Conservation (phyloP, 192 early-diverging fungal species). For the Paraglomus occultum region DNA sequence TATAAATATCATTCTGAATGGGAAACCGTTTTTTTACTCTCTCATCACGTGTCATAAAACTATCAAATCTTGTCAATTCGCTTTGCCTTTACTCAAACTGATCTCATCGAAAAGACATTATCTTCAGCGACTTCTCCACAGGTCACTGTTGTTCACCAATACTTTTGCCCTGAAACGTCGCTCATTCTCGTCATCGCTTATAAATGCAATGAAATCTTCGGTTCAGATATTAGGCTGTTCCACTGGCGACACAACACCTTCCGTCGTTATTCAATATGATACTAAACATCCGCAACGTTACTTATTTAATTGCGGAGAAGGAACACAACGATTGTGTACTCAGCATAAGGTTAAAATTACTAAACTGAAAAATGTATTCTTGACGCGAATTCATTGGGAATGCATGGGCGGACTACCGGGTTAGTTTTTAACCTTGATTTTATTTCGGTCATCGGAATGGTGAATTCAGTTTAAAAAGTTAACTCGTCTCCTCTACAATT, state of each 20-base stretch:
- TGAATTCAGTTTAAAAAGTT: neutral
- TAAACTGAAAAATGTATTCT: conserved; percentile 76
- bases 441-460: neutral
- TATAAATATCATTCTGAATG: too few relatives aligned
- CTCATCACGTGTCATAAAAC: too few relatives aligned
- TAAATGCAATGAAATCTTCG: conserved; percentile 47
- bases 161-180: neutral
- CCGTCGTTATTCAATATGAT: conserved; percentile 76
- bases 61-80: neutral
- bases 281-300: conserved; percentile 55
- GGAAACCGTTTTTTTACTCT: too few relatives aligned
- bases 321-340: conserved; percentile 80
- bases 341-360: conserved; percentile 71
- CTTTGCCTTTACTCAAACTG: conserved; percentile 4
- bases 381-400: conserved; percentile 84
- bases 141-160: neutral
- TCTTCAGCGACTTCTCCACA: conserved; percentile 3
- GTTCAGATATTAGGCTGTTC: conserved; percentile 50
- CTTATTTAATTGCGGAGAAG: conserved; percentile 93
- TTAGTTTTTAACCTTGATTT: conserved; percentile 19
- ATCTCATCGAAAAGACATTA: neutral
- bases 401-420: conserved; percentile 87
- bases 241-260: conserved; percentile 52
- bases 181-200: conserved; percentile 34
- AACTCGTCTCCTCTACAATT: neutral